Evolutionary conservation across 1,139 yeast species (phyloP).

Genomic region (Pichia sp.): DNA sequence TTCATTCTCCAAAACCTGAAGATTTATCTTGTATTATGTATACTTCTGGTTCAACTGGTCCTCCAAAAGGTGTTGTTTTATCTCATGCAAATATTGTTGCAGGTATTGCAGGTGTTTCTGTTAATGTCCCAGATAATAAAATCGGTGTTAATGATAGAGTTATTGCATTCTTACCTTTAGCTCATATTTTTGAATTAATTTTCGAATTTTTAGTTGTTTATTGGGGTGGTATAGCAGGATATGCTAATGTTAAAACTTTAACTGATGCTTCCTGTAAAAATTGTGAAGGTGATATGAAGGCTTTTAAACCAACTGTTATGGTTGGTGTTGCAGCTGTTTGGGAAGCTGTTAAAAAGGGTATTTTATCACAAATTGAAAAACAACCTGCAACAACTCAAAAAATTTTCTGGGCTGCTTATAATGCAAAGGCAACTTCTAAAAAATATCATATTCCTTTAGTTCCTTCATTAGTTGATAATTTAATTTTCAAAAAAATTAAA

Average conservation of each 20-base stretch:
- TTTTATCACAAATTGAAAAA: conserved; percentile 64
- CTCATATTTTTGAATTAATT: conserved; percentile 89
- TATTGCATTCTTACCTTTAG: conserved; percentile 87
- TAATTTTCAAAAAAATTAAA: conserved; percentile 81
- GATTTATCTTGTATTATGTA: conserved; percentile 92
- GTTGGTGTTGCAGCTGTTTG: conserved; percentile 99
- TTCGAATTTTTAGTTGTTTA: conserved; percentile 74
- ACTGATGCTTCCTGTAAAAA: conserved; percentile 76
- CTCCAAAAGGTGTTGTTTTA: conserved; percentile 93
- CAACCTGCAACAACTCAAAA: conserved; percentile 66
- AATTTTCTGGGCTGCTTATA: conserved; percentile 84
- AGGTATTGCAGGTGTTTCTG: conserved; percentile 77
- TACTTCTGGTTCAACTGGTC: conserved; percentile 97
- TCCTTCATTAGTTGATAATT: conserved; percentile 51
- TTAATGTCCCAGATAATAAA: conserved; percentile 50
- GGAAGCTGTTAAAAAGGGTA: conserved; percentile 95
- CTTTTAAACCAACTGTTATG: conserved; percentile 88
- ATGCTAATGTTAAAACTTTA: conserved; percentile 88
- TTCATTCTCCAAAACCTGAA: conserved; percentile 57
- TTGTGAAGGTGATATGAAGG: conserved; percentile 82
- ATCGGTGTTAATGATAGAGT: conserved; percentile 58
- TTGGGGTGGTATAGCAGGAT: conserved; percentile 91
- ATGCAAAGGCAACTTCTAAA: conserved; percentile 58
- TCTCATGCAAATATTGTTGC: conserved; percentile 73
- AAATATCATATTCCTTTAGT: conserved; percentile 75